Evolutionary conservation across 352 stramenopile species (phyloP).

Genomic region (Phytopythium aichiense): DNA sequence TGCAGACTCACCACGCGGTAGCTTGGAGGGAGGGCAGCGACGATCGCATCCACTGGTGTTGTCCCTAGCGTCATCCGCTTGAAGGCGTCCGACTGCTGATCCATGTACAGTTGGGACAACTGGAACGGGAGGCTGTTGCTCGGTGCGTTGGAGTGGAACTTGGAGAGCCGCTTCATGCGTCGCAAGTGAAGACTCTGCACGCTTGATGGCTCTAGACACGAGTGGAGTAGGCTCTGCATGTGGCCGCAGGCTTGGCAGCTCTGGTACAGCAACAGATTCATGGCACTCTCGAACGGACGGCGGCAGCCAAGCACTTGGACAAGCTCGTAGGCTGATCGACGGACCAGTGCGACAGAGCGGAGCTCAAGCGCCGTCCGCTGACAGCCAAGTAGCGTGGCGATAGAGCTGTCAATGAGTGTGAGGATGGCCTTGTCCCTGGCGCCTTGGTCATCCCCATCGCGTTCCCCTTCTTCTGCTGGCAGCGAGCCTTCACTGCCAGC

Average conservation of each 20-base stretch:
- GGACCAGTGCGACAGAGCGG: constrained; percentile 28
- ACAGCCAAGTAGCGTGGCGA: constrained; percentile 20
- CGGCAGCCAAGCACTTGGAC: constrained; percentile 49
- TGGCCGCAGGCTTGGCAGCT: constrained; percentile 33
- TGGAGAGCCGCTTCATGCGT: constrained; percentile 30
- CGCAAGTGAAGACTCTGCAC: constrained; percentile 45
- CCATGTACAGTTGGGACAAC: constrained; percentile 62
- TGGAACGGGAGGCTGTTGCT: constrained; percentile 57
- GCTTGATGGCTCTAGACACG: constrained; percentile 33
- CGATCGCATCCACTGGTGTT: constrained; percentile 31
- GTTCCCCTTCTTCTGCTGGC: neutral
- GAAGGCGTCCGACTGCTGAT: constrained; percentile 57
- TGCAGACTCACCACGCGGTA: constrained; percentile 51
- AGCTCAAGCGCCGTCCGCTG: constrained; percentile 48
- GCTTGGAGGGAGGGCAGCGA: constrained; percentile 33
- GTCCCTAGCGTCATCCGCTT: constrained; percentile 47
- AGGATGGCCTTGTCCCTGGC: constrained; percentile 9
- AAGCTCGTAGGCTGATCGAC: constrained; percentile 49
- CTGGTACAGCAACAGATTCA: constrained; percentile 63
- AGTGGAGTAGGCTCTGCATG: constrained; percentile 29
- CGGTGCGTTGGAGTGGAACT: constrained; percentile 33
- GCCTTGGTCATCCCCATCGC: constrained; percentile 12
- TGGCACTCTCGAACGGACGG: constrained; percentile 39
- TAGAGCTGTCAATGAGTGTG: constrained; percentile 20
- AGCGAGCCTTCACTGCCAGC: neutral